A percentile compares a stretch with the other conserved stretches of the same genome.
Conservation (phyloP, 148 eudicot species). For the Silene latifolia region DNA sequence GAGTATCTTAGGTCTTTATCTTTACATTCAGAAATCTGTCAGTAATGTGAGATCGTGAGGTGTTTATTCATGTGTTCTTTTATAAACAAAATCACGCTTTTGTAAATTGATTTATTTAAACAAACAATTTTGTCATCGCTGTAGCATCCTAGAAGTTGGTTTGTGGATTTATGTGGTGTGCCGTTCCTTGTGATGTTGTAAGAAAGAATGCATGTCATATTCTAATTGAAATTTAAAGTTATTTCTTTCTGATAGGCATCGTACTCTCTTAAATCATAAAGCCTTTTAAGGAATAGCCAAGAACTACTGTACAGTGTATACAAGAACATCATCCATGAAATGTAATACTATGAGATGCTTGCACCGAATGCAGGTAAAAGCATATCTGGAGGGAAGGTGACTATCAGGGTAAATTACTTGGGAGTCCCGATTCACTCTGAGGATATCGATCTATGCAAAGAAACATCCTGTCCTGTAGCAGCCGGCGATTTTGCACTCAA, state of each 20-base stretch:
- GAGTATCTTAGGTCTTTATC: too few species aligned
- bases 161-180: neutral
- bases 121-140: too few species aligned
- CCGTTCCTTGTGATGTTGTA: neutral
- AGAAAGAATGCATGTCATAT: neutral
- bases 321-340: neutral
- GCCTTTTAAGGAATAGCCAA: neutral
- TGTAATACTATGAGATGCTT: neutral
- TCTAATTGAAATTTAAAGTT: neutral
- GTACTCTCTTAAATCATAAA: neutral
- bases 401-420: constrained; percentile 40
- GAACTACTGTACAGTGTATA: neutral
- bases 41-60: too few species aligned
- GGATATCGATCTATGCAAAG: constrained; percentile 45
- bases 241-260: too few species aligned
- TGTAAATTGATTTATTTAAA: too few species aligned
- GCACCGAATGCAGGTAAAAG: constrained; percentile 33
- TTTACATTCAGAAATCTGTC: too few species aligned
- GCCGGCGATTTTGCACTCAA: constrained; percentile 48
- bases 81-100: too few species aligned
- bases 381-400: constrained; percentile 38
- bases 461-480: constrained; percentile 50
- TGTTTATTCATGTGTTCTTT: too few species aligned
- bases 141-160: neutral
- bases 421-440: constrained; percentile 48